A percentile compares a stretch with the other conserved stretches of the same genome.
Evolutionary conservation across 176 grass and related monocot species (phyloP).

Genomic region (Typha latifolia): DNA sequence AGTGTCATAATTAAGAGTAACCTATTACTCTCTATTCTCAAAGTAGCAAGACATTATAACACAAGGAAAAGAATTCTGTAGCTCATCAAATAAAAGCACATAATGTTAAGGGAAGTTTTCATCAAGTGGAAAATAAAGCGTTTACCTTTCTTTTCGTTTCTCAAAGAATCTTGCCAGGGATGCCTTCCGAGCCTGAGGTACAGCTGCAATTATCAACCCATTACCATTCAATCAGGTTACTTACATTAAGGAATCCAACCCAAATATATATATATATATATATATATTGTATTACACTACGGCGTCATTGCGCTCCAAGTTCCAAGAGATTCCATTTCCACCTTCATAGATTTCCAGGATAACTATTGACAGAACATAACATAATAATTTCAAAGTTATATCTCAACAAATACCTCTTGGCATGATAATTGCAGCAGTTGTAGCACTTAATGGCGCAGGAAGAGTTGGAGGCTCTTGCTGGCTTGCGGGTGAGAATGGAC

Average conservation of each 20-base stretch:
- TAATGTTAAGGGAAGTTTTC: not conserved
- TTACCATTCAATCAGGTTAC: not conserved
- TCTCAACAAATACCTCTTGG: conserved; percentile 51
- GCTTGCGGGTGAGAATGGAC: conserved; percentile 35
- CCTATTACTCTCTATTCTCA: too few species aligned
- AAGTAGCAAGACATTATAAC: too few species aligned
- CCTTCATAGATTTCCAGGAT: not conserved
- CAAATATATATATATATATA: not conserved
- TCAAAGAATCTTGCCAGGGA: conserved; percentile 63
- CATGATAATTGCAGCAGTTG: conserved; percentile 34
- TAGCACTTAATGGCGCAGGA: conserved; percentile 1
- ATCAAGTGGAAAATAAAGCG: not conserved
- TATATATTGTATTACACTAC: not conserved
- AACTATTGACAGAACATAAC: not conserved
- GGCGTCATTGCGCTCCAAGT: not conserved
- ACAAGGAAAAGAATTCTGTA: not conserved
- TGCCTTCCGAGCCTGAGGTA: conserved; percentile 42
- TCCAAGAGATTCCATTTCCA: not conserved
- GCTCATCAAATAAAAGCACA: not conserved
- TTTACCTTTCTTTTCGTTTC: conserved; percentile 55
- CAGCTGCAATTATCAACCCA: conserved; percentile 19
- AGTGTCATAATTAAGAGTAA: too few species aligned
- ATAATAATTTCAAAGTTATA: not conserved
- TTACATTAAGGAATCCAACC: not conserved
- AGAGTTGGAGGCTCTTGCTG: conserved; percentile 19